These are phyloP conservation scores for Immersiporthe knoxdaviesiana DNA, from an alignment of 2,329 filamentous ascomycete species.

Conservation along the genomic window DNA sequence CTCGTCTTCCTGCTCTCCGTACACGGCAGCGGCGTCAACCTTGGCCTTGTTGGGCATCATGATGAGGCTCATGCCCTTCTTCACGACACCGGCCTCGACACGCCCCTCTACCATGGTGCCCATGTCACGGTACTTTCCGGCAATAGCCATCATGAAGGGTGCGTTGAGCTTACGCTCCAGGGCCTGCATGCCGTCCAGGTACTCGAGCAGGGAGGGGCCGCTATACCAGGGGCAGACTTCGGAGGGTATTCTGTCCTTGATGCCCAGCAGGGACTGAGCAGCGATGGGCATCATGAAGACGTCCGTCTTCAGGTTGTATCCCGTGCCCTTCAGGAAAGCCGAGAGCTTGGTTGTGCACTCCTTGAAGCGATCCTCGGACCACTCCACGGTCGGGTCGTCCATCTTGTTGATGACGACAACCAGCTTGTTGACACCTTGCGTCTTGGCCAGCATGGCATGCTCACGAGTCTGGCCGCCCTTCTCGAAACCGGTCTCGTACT, in stretches of 20 bases:
- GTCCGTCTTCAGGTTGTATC: conserved; percentile 93
- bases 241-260: conserved; percentile 85
- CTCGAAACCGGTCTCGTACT: conserved; percentile 99
- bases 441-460: conserved; percentile 97
- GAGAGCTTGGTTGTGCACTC: conserved; percentile 90
- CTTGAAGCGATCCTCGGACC: conserved; percentile 89
- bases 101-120: conserved; percentile 98
- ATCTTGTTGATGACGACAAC: conserved; percentile 98
- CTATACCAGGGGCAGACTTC: conserved; percentile 81
- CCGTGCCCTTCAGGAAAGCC: conserved; percentile 86
- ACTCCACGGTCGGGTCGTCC: conserved; percentile 95
- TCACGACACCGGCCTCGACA: conserved; percentile 91
- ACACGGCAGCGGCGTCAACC: conserved; percentile 81
- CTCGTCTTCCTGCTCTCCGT: conserved; percentile 96
- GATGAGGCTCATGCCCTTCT: conserved; percentile 82
- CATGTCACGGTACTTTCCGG: conserved; percentile 95
- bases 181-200: conserved; percentile 89
- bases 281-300: conserved; percentile 96
- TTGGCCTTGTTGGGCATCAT: conserved; percentile 96
- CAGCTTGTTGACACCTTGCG: conserved; percentile 96
- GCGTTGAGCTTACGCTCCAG: conserved; percentile 96
- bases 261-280: conserved; percentile 81
- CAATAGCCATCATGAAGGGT: conserved; percentile 89
- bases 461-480: conserved; percentile 94
- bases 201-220: conserved; percentile 90